Percentiles rank a stretch among this genome's conserved stretches.
Evolutionary conservation across 306 rosid genomes (phyloP).

Genomic region (Casuarina cunninghamiana): DNA sequence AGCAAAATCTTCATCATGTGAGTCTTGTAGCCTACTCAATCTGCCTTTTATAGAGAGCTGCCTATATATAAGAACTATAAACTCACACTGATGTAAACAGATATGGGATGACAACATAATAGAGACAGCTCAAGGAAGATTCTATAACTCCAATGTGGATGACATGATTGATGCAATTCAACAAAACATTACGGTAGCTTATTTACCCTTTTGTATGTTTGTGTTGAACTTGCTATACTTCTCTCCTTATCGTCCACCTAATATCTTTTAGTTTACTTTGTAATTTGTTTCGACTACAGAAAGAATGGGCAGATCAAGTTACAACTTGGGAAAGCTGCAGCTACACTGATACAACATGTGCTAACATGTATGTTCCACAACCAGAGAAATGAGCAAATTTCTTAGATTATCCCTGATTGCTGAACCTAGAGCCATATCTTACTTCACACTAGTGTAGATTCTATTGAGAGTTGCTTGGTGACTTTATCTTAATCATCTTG

Average conservation of each 20-base stretch:
- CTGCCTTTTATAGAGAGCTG: background rate
- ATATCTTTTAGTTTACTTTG: background rate
- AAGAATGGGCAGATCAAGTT: slow-evolving; percentile 63
- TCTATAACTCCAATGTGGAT: slow-evolving; percentile 42
- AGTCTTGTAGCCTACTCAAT: slow-evolving; percentile 16
- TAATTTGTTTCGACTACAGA: slow-evolving; percentile 39
- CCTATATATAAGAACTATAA: background rate
- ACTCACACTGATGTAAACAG: slow-evolving; percentile 30
- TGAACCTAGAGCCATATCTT: slow-evolving; percentile 1
- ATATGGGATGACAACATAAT: slow-evolving; percentile 78
- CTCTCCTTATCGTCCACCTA: background rate
- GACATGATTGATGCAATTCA: slow-evolving; percentile 53
- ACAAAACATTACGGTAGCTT: slow-evolving; percentile 65
- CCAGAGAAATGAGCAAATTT: background rate
- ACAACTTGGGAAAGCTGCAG: slow-evolving; percentile 71
- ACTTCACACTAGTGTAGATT: background rate
- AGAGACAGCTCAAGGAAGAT: slow-evolving; percentile 64
- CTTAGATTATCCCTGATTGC: background rate
- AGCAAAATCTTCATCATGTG: slow-evolving; percentile 87
- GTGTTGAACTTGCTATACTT: background rate
- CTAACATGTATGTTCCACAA: slow-evolving; percentile 47
- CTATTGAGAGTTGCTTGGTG: background rate
- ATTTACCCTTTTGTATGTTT: background rate
- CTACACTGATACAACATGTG: slow-evolving; percentile 48
- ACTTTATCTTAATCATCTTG: background rate